Evolutionary conservation across 306 rosid species (phyloP), one percentile per base, ranked within the genome.

Genomic region (Hippophae gyantsensis): DNA sequence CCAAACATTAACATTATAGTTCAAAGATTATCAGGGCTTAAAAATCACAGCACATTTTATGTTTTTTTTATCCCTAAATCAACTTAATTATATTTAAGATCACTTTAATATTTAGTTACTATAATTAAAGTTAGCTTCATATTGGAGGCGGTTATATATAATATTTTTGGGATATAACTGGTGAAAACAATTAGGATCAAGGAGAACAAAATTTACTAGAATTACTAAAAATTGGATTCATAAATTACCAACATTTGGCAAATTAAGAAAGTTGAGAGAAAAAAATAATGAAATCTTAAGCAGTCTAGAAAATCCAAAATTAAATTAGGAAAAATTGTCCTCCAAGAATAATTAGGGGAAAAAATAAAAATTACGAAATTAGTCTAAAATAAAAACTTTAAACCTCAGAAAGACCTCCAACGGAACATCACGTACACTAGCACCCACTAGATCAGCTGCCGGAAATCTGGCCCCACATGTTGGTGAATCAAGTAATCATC

Each of bases 401-500:
- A 49, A 49, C 23, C 53, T 49, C 23, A 49, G 53, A 12, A 49
- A 49, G 12, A 6, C 26, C 14, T 8, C 58, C 11, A 13, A 13
- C 42, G 62, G 9, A 43, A 41, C 45, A 43, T 6, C 62, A 38
- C 26, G 81, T 64, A 62, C 60, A 42, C 72, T 61, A 72, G 61
- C 63, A 12, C 40, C 38, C 67, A 48, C 79, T 83, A 78, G 65
- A 86, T 82, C 47, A 83, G 72, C 81, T 85, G 84, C 41, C 84
- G 58, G 78, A 78, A 85, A 47, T 80, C 77, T 0, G 90, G 82
- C 5, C 82, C 90, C 71, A 69, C 63, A 27, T 78, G 93, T 42
- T 80, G 95, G 52, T 88, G 89, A 43, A 92, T 92, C 81, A 83
- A 75, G 78, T 76, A 85, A 62, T 92, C 99, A 0, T 85, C 95